Conservation (phyloP, 257 asterid species). For the Lithospermum erythrorhizon region DNA sequence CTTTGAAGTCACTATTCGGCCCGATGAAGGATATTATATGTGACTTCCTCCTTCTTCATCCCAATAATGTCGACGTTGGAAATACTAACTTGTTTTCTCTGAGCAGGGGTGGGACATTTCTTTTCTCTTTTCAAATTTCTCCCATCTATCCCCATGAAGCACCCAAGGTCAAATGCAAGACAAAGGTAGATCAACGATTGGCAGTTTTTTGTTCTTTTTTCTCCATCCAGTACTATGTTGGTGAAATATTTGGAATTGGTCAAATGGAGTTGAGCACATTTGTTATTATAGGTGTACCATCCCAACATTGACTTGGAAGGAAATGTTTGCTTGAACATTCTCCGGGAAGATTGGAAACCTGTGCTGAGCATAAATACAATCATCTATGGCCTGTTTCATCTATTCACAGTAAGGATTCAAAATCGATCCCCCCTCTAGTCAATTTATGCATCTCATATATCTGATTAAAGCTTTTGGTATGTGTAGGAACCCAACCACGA, state of each 20-base stretch:
- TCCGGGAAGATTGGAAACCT: conserved; percentile 99
- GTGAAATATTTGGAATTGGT: not conserved
- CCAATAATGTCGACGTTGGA: not conserved
- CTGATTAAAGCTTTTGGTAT: conserved; percentile 11
- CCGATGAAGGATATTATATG: conserved; percentile 86
- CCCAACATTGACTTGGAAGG: conserved; percentile 96
- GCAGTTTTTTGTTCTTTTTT: not conserved
- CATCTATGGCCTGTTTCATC: conserved; percentile 82
- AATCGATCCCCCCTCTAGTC: not conserved
- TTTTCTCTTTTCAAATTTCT: conserved; percentile 83
- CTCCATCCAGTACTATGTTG: not conserved
- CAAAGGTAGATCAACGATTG: conserved; percentile 47
- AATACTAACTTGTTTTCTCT: not conserved
- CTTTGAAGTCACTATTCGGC: conserved; percentile 84
- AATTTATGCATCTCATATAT: not conserved
- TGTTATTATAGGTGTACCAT: conserved; percentile 65
- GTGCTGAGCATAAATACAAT: conserved; percentile 87
- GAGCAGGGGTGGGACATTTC: conserved; percentile 71
- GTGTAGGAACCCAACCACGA: conserved; percentile 90
- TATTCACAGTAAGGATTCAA: conserved; percentile 62
- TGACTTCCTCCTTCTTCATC: conserved; percentile 22
- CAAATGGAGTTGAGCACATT: not conserved
- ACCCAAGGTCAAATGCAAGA: conserved; percentile 98
- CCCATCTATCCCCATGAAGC: conserved; percentile 97
- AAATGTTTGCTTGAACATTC: conserved; percentile 95